These are phyloP conservation scores for Solidago caesia DNA, from an alignment of 129 eudicot genomes.

Conservation along the genomic window DNA sequence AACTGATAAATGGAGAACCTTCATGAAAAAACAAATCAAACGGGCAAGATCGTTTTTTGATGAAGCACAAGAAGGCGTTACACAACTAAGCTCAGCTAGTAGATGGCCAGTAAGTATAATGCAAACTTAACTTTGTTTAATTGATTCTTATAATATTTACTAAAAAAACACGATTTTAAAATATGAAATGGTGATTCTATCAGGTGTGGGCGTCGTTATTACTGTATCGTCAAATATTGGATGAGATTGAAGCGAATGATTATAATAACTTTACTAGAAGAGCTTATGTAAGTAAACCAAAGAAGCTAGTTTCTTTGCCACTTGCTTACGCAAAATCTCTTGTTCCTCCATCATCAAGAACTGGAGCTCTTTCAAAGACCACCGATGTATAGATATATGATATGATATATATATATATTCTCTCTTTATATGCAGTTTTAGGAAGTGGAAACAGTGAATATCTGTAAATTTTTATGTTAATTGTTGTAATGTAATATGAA, in stretches of 20 bases:
- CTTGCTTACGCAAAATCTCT: constrained; percentile 85
- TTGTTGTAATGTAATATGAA: constrained; percentile 36
- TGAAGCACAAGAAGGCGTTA: constrained; percentile 89
- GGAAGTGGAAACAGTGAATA: constrained; percentile 30
- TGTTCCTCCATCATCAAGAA: constrained; percentile 55
- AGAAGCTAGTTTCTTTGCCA: constrained; percentile 79
- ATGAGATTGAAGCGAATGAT: constrained; percentile 95
- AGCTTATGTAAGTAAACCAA: constrained; percentile 87
- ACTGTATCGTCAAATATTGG: constrained; percentile 78
- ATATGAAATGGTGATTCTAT: constrained; percentile 24
- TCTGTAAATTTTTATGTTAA: constrained; percentile 33
- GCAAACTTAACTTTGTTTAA: constrained; percentile 1
- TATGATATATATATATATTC: neutral
- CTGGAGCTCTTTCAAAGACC: constrained; percentile 33
- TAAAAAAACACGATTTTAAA: neutral
- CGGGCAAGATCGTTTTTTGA: constrained; percentile 92
- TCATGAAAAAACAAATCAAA: constrained; percentile 91
- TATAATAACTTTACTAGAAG: constrained; percentile 88
- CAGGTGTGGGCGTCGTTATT: constrained; percentile 98
- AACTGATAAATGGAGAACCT: constrained; percentile 89
- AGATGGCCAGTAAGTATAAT: constrained; percentile 91
- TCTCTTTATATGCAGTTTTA: constrained; percentile 17
- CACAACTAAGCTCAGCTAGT: constrained; percentile 87
- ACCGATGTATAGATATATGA: constrained; percentile 23
- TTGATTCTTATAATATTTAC: too few relatives aligned